Percentiles rank a stretch among this genome's conserved stretches.
Conservation (phyloP, 257 asterid species). For the Apocynum venetum region DNA sequence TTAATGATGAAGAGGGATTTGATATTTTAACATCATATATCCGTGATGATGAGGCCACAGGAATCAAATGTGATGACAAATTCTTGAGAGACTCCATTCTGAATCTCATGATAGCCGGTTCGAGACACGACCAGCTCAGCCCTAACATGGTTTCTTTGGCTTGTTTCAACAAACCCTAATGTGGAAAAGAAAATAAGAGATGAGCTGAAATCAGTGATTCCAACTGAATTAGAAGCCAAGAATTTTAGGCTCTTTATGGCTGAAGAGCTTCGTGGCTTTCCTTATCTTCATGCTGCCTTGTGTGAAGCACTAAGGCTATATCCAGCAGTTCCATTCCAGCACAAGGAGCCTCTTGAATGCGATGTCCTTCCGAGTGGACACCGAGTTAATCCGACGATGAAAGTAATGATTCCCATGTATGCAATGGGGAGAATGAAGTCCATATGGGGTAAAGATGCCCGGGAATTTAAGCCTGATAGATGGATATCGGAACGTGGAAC, state of each 20-base stretch:
- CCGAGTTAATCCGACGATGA: constrained; percentile 38
- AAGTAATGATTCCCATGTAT: constrained; percentile 44
- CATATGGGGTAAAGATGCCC: constrained; percentile 52
- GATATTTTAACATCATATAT: constrained; percentile 47
- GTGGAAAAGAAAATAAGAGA: constrained; percentile 33
- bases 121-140: constrained; percentile 57
- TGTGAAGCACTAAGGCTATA: constrained; percentile 50
- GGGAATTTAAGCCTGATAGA: constrained; percentile 56
- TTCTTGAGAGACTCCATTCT: constrained; percentile 47
- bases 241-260: constrained; percentile 24
- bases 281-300: constrained; percentile 49
- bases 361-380: constrained; percentile 58
- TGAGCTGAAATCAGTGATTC: constrained; percentile 25
- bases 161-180: constrained; percentile 36
- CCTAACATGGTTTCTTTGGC: constrained; percentile 59
- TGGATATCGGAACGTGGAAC: constrained; percentile 46
- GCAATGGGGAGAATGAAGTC: constrained; percentile 60
- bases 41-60: constrained; percentile 9
- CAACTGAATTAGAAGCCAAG: not conserved
- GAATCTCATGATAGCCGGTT: constrained; percentile 57
- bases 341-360: constrained; percentile 39
- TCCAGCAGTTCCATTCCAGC: constrained; percentile 64
- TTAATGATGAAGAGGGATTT: constrained; percentile 12
- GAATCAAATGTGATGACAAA: constrained; percentile 26
- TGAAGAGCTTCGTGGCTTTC: constrained; percentile 28